Percentiles rank a stretch among this genome's conserved stretches.
phyloP scores from a whole-genome alignment of 192 early-diverging fungal species.

The Irineochytrium annulatum region DNA sequence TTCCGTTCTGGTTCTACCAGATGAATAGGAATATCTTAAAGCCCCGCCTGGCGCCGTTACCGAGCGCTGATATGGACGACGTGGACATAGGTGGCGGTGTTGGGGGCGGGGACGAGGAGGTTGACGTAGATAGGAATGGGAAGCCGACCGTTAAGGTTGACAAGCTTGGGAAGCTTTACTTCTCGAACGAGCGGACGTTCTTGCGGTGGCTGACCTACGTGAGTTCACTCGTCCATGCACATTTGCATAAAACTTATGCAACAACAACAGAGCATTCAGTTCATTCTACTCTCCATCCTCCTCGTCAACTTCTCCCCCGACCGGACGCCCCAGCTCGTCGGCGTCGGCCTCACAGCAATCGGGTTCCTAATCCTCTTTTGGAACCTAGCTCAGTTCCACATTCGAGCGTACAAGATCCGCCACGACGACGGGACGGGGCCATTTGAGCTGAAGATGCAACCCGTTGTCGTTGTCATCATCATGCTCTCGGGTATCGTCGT shows the following conservation, averaged over 20 bases:
- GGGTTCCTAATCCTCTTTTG: conserved; percentile 9
- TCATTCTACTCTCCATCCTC: conserved; percentile 5
- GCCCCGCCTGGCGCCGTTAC: conserved; percentile 38
- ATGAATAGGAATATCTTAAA: conserved; percentile 90
- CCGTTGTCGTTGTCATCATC: conserved; percentile 3
- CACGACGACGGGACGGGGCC: conserved; percentile 14
- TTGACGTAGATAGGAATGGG: neutral
- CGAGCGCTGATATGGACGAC: conserved; percentile 12
- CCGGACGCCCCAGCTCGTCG: neutral
- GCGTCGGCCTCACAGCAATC: conserved; percentile 11
- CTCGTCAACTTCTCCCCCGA: conserved; percentile 9
- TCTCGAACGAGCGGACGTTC: conserved; percentile 93
- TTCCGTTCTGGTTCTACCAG: conserved; percentile 92
- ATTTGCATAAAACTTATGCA: neutral
- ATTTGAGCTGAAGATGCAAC: conserved; percentile 21
- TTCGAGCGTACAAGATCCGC: conserved; percentile 16
- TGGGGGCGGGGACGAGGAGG: conserved; percentile 17
- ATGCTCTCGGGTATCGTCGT: conserved; percentile 6
- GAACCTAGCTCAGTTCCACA: conserved; percentile 22
- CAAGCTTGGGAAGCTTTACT: conserved; percentile 73
- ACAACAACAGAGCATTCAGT: conserved; percentile 1
- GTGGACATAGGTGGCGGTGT: conserved; percentile 3
- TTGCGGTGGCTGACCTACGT: conserved; percentile 82
- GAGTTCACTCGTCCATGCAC: conserved; percentile 3
- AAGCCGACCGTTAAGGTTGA: conserved; percentile 23